Percentiles rank a stretch among this genome's conserved stretches.
phyloP scores from a whole-genome alignment of 345 rosid species.

The Garcia nutans region DNA sequence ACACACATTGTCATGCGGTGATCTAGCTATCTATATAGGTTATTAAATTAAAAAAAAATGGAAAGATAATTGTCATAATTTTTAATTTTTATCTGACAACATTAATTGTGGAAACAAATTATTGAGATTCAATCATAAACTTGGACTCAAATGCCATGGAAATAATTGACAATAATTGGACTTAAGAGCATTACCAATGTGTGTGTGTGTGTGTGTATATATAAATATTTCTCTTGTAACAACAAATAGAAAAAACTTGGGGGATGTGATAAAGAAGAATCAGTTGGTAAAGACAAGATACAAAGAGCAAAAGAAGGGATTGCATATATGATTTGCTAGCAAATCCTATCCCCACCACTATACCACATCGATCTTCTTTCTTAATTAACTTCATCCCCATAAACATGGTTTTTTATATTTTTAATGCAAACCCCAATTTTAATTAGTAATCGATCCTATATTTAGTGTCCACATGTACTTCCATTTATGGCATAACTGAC shows the following conservation, averaged over 20 bases:
- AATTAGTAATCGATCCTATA: neutral
- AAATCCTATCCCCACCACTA: constrained; percentile 35
- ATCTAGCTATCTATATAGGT: too few species aligned
- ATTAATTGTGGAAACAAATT: constrained; percentile 20
- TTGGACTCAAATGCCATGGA: constrained; percentile 35
- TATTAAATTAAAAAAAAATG: neutral
- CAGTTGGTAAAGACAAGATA: constrained; percentile 19
- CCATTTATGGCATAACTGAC: constrained; percentile 19
- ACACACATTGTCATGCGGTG: too few species aligned
- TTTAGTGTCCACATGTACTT: constrained; percentile 24
- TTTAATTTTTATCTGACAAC: neutral
- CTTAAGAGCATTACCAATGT: neutral
- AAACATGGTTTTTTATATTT: constrained; percentile 2
- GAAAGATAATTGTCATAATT: neutral
- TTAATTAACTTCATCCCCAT: constrained; percentile 26
- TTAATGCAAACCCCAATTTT: constrained; percentile 9
- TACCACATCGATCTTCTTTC: constrained; percentile 23
- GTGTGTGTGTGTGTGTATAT: neutral
- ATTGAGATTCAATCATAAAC: constrained; percentile 32
- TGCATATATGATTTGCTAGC: constrained; percentile 41
- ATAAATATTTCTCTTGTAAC: neutral
- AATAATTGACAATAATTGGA: constrained; percentile 43
- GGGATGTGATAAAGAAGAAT: constrained; percentile 17
- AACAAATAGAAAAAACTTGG: constrained; percentile 8
- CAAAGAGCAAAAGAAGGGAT: constrained; percentile 49